Conservation (phyloP, 768 basidiomycete genomes). For the Mycena alexandri region DNA sequence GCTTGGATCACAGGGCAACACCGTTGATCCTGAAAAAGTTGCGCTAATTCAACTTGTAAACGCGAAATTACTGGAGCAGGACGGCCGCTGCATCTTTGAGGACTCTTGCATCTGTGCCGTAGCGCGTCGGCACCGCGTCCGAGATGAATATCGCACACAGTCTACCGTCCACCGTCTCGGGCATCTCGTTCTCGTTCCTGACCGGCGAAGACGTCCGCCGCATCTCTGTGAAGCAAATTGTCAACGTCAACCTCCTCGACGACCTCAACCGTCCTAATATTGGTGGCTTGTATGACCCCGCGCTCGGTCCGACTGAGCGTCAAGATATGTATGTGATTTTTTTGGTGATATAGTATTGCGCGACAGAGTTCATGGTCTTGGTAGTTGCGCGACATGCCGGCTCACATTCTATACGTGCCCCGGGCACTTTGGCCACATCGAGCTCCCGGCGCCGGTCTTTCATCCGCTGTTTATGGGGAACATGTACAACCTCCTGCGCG, state of each 20-base stretch:
- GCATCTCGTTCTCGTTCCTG: slow-evolving; percentile 94
- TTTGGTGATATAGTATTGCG: slow-evolving; percentile 12
- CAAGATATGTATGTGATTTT: slow-evolving; percentile 86
- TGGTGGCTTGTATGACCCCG: slow-evolving; percentile 95
- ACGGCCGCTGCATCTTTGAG: neutral
- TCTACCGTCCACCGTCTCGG: slow-evolving; percentile 85
- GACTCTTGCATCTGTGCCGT: neutral
- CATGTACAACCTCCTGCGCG: slow-evolving; percentile 88
- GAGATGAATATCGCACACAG: slow-evolving; percentile 93
- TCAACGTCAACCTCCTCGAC: slow-evolving; percentile 93
- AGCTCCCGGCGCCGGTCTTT: slow-evolving; percentile 94
- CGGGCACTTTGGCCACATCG: slow-evolving; percentile 98
- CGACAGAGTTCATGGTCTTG: slow-evolving; percentile 33
- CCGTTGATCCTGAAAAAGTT: slow-evolving; percentile 6
- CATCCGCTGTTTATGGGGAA: slow-evolving; percentile 97
- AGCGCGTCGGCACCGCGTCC: slow-evolving; percentile 16
- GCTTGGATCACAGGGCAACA: neutral
- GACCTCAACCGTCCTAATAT: slow-evolving; percentile 92
- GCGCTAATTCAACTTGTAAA: neutral
- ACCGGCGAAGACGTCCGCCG: slow-evolving; percentile 88
- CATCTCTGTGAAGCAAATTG: slow-evolving; percentile 97
- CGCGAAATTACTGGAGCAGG: slow-evolving; percentile 9
- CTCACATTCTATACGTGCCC: slow-evolving; percentile 96
- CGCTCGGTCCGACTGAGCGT: slow-evolving; percentile 89
- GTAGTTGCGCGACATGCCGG: slow-evolving; percentile 93